Evolutionary conservation across 148 eudicot genomes (phyloP).

Genomic region (Vaccinium darrowii): DNA sequence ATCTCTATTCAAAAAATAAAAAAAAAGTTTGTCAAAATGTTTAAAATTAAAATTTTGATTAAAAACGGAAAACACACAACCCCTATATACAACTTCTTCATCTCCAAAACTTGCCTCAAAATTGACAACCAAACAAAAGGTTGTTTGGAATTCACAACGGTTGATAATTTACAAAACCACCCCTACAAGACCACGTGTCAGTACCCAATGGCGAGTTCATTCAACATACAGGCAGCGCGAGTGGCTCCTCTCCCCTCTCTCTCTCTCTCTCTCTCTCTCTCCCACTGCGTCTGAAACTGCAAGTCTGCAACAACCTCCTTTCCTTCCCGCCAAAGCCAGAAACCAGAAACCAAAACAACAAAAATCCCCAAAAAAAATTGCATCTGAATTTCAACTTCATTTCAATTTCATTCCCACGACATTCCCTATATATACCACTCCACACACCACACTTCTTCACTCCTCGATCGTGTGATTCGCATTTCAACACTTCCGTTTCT

Average conservation of each 20-base stretch:
- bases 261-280: no score
- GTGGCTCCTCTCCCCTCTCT: no score
- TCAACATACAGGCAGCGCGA: background rate
- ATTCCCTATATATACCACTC: background rate
- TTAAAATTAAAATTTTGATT: no score
- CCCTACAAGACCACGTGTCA: background rate
- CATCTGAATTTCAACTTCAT: background rate
- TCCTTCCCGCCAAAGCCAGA: conserved; percentile 9
- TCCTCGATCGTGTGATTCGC: background rate
- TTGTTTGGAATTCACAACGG: no score
- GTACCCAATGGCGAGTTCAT: background rate
- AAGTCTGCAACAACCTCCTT: background rate
- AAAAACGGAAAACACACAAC: no score
- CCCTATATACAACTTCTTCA: no score
- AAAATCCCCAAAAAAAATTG: background rate
- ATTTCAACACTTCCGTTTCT: background rate
- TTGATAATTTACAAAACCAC: background rate
- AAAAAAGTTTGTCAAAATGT: no score
- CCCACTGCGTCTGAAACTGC: conserved; percentile 1
- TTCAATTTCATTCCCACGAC: background rate
- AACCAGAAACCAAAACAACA: background rate
- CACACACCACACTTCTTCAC: background rate
- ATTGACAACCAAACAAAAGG: no score
- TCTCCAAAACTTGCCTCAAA: no score
- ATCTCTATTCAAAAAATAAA: no score